Evolutionary conservation across 1,139 yeast genomes (phyloP).

Genomic region (Yamadazyma trypodendri): DNA sequence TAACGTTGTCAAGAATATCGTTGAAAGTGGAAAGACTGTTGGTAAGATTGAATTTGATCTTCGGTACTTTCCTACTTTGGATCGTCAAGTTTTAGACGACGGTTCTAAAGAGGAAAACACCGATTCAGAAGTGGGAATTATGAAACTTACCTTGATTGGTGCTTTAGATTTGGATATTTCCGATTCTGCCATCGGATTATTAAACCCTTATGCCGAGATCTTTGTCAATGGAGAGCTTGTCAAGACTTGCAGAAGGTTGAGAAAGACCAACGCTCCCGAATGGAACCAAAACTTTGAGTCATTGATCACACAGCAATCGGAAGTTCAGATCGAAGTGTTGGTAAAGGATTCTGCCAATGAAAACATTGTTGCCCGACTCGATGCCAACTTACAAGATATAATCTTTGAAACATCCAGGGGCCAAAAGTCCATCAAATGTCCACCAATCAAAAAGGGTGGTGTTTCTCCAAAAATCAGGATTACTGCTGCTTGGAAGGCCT

Average conservation of each 20-base stretch:
- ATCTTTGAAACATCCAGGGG: constrained; percentile 54
- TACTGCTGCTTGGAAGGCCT: constrained; percentile 70
- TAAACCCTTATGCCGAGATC: constrained; percentile 71
- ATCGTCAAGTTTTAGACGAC: constrained; percentile 46
- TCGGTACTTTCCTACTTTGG: constrained; percentile 60
- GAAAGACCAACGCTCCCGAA: constrained; percentile 67
- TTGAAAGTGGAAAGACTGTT: constrained; percentile 55
- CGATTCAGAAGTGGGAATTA: constrained; percentile 67
- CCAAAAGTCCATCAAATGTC: constrained; percentile 49
- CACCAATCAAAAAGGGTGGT: constrained; percentile 30
- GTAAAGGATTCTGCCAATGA: constrained; percentile 57
- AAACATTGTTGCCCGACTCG: constrained; percentile 51
- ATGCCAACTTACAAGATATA: constrained; percentile 54
- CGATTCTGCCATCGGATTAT: constrained; percentile 62
- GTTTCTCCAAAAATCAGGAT: constrained; percentile 52
- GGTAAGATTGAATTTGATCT: constrained; percentile 63
- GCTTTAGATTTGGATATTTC: constrained; percentile 70
- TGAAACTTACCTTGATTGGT: constrained; percentile 68
- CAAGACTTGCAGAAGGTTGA: constrained; percentile 57
- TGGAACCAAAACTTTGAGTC: constrained; percentile 67
- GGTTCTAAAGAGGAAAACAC: constrained; percentile 49
- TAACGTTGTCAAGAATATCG: constrained; percentile 34
- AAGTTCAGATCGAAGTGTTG: constrained; percentile 51
- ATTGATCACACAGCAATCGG: constrained; percentile 58
- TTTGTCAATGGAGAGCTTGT: constrained; percentile 55